Conservation (phyloP, 1,284 basidiomycete species). For the Cerioporus squamosus region DNA sequence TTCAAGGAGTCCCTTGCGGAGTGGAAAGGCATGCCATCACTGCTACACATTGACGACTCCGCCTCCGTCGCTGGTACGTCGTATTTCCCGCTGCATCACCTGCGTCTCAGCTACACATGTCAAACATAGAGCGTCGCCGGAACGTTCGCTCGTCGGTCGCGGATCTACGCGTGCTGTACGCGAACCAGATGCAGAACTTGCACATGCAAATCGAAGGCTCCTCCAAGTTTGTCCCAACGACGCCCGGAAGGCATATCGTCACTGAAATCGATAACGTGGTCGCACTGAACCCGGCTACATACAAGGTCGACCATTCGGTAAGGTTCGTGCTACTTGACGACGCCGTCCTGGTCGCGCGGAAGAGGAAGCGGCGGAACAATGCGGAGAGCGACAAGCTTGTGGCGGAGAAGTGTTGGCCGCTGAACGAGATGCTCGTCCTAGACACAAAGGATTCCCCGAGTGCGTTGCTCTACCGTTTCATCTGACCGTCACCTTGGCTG, state of each 20-base stretch:
- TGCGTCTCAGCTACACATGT: neutral
- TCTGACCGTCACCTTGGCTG: neutral
- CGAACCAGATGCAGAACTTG: slow-evolving; percentile 90
- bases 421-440: slow-evolving; percentile 91
- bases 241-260: slow-evolving; percentile 90
- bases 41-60: slow-evolving; percentile 86
- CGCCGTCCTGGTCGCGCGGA: slow-evolving; percentile 84
- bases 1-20: slow-evolving; percentile 93
- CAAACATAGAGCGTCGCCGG: slow-evolving; percentile 52
- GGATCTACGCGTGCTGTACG: slow-evolving; percentile 93
- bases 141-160: slow-evolving; percentile 89
- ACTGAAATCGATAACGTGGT: slow-evolving; percentile 85
- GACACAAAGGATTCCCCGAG: slow-evolving; percentile 95
- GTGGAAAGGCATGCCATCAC: slow-evolving; percentile 94
- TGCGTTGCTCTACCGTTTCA: slow-evolving; percentile 41
- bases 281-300: slow-evolving; percentile 93
- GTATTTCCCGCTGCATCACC: neutral
- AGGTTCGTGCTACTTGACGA: slow-evolving; percentile 94
- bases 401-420: slow-evolving; percentile 90
- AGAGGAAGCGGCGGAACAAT: slow-evolving; percentile 52
- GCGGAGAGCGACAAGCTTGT: slow-evolving; percentile 70
- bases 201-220: slow-evolving; percentile 96
- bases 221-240: slow-evolving; percentile 91
- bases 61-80: slow-evolving; percentile 53
- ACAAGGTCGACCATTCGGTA: slow-evolving; percentile 88